Evolutionary conservation across 169 alveolate genomes (phyloP), one percentile per base, ranked within the genome.

Genomic region (Plasmodium fragile): DNA sequence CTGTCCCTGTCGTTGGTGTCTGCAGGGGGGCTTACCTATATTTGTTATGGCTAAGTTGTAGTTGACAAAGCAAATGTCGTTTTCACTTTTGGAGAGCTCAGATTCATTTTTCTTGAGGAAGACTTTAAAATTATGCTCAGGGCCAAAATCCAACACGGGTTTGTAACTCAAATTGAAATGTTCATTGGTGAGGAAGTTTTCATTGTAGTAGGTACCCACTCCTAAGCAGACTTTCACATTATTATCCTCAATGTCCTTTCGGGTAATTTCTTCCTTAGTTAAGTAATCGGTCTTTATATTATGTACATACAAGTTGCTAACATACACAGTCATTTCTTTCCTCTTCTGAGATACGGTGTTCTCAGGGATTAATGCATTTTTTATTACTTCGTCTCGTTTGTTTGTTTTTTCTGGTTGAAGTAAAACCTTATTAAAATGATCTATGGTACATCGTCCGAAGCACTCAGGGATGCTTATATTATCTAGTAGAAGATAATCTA

Each of bases 401-500:
- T 55, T 75, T 3, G 81, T 25, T 0, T 73, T 85, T 11, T 34
- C 16, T n/a, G 49, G 25, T 73, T 25, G 25, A 3, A 85, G 18
- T 1, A 85, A 11, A 32, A 85, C 93, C 25, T 8, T 85, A 32
- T 53, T 85, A 65, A 85, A 85, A 13, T 85, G 79, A 3, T 52
- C 22, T 1, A 53, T 4, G 22, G 84, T 85, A 36, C 93, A 85
- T 3, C 71, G 79, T 7, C 93, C 93, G n/a, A 85, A 77, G 11
- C 93, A 85, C 65, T 85, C 93, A 3, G 93, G 93, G 28, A 85
- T 85, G 3, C 52, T 2, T 6, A 85, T 75, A 30, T 85, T 36
- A 36, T 85, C 93, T 10, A 85, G 53, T 28, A 85, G 65, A 11
- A 85, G 65, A 75, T 85, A 85, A 6, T 75, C 81, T 16, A 85